Conservation (phyloP, 1,139 yeast genomes). For the Lodderomyces margitis region DNA sequence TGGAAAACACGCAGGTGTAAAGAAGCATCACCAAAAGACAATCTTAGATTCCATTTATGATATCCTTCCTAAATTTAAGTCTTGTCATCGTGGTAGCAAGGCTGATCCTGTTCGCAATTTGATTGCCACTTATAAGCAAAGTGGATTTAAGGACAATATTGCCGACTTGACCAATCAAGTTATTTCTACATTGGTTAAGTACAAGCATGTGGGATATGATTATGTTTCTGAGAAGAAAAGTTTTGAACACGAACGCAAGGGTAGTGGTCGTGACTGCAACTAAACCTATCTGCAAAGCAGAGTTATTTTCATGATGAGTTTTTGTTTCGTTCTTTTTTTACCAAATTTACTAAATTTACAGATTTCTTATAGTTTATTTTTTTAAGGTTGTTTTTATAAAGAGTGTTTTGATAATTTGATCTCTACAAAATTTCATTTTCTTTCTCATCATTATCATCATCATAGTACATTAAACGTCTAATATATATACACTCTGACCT, state of each 20-base stretch:
- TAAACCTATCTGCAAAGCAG: too few species aligned
- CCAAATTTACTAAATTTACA: too few species aligned
- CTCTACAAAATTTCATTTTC: too few species aligned
- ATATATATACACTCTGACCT: neutral
- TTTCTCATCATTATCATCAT: too few species aligned
- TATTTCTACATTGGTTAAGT: neutral
- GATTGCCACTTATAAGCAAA: neutral
- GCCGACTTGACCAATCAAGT: neutral
- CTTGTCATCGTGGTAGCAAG: neutral
- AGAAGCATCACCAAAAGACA: neutral
- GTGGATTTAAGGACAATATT: neutral
- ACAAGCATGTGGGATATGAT: neutral
- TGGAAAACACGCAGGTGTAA: neutral
- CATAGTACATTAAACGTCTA: neutral
- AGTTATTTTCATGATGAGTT: neutral
- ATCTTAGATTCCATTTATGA: neutral
- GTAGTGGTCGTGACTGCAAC: too few species aligned
- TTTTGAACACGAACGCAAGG: too few species aligned
- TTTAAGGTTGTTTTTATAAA: neutral
- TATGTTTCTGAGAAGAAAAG: neutral
- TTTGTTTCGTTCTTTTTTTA: neutral
- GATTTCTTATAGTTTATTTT: conserved; percentile 1
- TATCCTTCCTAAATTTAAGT: neutral
- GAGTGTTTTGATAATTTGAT: too few species aligned
- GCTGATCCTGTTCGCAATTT: neutral